A percentile compares a stretch with the other conserved stretches of the same genome.
These are phyloP conservation scores for Phyllosticta citriasiana DNA, from an alignment of 2,329 filamentous ascomycete genomes.

Conservation along the genomic window DNA sequence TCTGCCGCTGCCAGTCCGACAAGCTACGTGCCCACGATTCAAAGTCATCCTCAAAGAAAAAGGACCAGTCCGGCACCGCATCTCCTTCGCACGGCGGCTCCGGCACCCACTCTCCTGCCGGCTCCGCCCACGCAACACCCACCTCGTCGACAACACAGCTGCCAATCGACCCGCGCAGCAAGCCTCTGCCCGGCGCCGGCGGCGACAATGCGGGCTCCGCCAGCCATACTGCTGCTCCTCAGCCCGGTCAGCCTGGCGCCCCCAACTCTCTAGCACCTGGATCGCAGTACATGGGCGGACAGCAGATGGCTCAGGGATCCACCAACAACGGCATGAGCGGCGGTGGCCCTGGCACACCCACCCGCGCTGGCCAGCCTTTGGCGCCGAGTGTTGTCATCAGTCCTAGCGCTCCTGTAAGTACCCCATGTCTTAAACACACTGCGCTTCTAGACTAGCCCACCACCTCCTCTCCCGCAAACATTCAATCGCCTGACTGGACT, in stretches of 20 bases:
- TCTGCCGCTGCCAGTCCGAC: slow-evolving; percentile 43
- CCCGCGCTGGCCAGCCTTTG: slow-evolving; percentile 51
- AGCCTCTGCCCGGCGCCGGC: slow-evolving; percentile 50
- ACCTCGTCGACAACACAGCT: slow-evolving; percentile 83
- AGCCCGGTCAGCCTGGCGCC: slow-evolving; percentile 19
- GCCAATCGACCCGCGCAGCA: slow-evolving; percentile 68
- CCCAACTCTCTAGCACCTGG: slow-evolving; percentile 21
- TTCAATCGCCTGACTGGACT: slow-evolving; percentile 11
- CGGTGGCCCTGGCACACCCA: slow-evolving; percentile 44
- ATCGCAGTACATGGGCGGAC: slow-evolving; percentile 23
- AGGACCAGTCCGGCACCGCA: slow-evolving; percentile 59
- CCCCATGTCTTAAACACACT: slow-evolving; percentile 7
- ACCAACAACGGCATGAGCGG: slow-evolving; percentile 23
- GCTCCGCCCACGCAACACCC: slow-evolving; percentile 60
- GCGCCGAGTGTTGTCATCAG: slow-evolving; percentile 90
- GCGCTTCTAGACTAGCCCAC: slow-evolving; percentile 1
- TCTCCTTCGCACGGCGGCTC: slow-evolving; percentile 58
- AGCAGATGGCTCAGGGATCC: slow-evolving; percentile 14
- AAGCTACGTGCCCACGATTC: slow-evolving; percentile 79
- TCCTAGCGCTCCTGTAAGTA: slow-evolving; percentile 64
- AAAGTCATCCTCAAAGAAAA: slow-evolving; percentile 65
- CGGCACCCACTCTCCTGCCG: slow-evolving; percentile 46
- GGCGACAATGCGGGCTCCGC: slow-evolving; percentile 21
- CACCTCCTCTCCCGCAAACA: background rate
- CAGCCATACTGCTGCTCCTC: slow-evolving; percentile 18